Evolutionary conservation across 2,329 filamentous ascomycete genomes (phyloP).

Genomic region (Dactylellina parvicollis): DNA sequence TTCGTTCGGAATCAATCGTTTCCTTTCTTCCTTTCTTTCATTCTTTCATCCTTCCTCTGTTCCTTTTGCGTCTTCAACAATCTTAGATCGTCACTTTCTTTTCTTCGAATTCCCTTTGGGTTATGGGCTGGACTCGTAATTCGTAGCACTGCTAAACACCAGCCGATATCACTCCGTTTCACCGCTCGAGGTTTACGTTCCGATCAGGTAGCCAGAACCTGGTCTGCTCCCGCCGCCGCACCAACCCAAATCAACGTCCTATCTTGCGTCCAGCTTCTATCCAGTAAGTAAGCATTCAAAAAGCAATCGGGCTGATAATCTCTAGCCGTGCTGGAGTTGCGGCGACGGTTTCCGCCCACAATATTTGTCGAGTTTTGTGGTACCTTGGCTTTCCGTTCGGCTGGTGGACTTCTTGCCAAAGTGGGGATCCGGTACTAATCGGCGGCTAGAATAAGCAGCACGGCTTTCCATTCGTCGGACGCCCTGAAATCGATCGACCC

Average conservation of each 20-base stretch:
- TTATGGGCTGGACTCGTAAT: slow-evolving; percentile 51
- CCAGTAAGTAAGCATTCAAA: no score
- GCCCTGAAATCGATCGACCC: slow-evolving; percentile 21
- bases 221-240: slow-evolving; percentile 10
- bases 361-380: not conserved
- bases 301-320: no score
- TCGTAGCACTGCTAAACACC: not conserved
- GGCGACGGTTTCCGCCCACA: not conserved
- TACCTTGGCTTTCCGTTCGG: not conserved
- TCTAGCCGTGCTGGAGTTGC: not conserved
- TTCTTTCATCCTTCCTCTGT: not conserved
- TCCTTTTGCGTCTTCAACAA: slow-evolving; percentile 8
- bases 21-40: slow-evolving; percentile 16
- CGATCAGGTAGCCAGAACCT: slow-evolving; percentile 14
- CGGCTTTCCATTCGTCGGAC: slow-evolving; percentile 33
- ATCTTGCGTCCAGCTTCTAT: no score
- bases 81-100: no score
- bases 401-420: slow-evolving; percentile 20
- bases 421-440: slow-evolving; percentile 44
- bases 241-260: no score
- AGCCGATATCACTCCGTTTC: not conserved
- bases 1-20: not conserved
- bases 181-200: not conserved
- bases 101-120: slow-evolving; percentile 5
- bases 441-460: slow-evolving; percentile 42